phyloP scores from a whole-genome alignment of 2,329 filamentous ascomycete species.

The Drechslerella coelobrocha region DNA sequence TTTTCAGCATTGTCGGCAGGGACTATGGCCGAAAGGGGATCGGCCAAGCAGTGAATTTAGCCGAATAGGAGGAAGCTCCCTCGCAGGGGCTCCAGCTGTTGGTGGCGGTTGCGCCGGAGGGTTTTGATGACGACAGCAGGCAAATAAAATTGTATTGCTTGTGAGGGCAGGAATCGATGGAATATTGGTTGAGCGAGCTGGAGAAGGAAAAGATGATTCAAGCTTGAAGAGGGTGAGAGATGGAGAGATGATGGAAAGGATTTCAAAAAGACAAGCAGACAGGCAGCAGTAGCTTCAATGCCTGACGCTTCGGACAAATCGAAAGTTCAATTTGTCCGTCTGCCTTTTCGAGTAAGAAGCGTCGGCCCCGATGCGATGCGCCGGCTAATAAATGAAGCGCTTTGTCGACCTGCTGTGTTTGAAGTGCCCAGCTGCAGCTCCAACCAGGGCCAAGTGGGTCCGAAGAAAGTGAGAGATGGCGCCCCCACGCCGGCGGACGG shows the following conservation, averaged over 20 bases:
- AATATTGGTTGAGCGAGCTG: neutral
- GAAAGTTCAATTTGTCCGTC: conserved; percentile 43
- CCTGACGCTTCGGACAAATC: conserved; percentile 35
- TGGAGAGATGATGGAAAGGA: neutral
- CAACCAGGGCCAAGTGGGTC: conserved; percentile 40
- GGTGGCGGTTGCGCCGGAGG: conserved; percentile 13
- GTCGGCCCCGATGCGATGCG: conserved; percentile 35
- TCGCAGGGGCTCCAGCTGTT: conserved; percentile 29
- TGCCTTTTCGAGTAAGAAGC: conserved; percentile 21
- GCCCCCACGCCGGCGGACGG: neutral
- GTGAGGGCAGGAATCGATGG: neutral
- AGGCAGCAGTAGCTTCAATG: neutral
- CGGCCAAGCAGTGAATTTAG: conserved; percentile 42
- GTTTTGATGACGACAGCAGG: neutral
- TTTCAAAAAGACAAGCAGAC: too few species aligned
- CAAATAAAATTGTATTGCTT: neutral
- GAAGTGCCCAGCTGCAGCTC: neutral
- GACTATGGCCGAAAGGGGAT: conserved; percentile 20
- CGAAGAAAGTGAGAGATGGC: conserved; percentile 17
- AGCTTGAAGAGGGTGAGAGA: neutral
- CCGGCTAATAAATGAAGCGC: conserved; percentile 23
- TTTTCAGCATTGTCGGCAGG: conserved; percentile 34
- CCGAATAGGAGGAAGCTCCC: conserved; percentile 46
- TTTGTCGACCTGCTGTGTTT: neutral
- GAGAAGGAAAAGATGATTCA: neutral